These are phyloP conservation scores for Dactylellina parvicollis DNA, from an alignment of 2,329 filamentous ascomycete species.

Conservation along the genomic window DNA sequence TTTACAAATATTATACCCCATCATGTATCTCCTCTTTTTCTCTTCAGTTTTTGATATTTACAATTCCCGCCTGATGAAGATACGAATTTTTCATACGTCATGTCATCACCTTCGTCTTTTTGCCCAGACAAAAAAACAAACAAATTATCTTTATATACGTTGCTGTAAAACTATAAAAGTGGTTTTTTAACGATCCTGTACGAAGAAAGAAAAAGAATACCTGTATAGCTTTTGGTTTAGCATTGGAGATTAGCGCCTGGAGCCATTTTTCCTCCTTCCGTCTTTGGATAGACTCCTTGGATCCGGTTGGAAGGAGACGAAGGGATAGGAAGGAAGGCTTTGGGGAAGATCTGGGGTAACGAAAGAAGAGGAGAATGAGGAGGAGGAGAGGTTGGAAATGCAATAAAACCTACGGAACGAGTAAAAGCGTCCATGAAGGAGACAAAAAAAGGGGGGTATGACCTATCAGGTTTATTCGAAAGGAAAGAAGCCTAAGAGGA, in stretches of 20 bases:
- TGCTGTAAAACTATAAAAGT: background rate
- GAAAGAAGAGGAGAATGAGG: background rate
- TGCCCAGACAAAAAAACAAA: too few relatives aligned
- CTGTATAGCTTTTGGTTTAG: background rate
- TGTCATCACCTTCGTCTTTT: too few relatives aligned
- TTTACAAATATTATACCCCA: slow-evolving; percentile 28
- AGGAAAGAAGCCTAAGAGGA: too few relatives aligned
- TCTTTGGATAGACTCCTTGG: background rate
- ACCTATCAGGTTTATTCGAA: too few relatives aligned
- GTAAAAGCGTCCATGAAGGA: background rate
- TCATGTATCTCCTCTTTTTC: slow-evolving; percentile 31
- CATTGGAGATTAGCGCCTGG: too few relatives aligned
- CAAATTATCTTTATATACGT: background rate
- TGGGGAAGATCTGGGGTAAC: background rate
- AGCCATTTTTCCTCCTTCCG: background rate
- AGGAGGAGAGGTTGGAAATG: background rate
- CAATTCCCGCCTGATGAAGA: slow-evolving; percentile 3
- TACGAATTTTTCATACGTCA: slow-evolving; percentile 28
- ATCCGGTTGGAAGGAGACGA: slow-evolving; percentile 10
- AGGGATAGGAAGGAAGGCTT: background rate
- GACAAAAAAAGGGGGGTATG: too few relatives aligned
- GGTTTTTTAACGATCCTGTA: background rate
- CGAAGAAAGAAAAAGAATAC: background rate
- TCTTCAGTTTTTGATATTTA: background rate
- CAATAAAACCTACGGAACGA: background rate